Base-by-base conservation (phyloP, 176 grass and related monocot genomes). In the Elaeis guineensis region DNA sequence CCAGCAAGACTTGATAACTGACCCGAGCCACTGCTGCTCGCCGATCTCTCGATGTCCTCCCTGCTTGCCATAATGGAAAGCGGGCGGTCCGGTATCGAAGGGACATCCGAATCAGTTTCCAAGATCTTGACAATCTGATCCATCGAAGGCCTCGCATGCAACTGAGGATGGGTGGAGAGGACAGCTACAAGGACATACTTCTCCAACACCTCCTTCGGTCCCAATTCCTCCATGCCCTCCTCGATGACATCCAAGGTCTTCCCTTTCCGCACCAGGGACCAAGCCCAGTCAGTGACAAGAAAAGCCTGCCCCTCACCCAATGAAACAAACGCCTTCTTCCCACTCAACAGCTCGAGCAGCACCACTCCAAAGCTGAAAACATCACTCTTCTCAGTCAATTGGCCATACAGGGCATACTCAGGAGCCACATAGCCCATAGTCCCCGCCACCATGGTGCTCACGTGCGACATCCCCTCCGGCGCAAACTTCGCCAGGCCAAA, bases 341-440 rank as follows among this genome's bases (percentile, higher is more conserved):
- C 84, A 59, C 93, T 97, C 49, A 97, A 20, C 57, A 97, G 79
- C 78, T 97, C 93, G 49, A 97, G 84, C 64, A 97, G 87, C 48
- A 97, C 84, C 0, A 97, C 81, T 48, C 93, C 87, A 0, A 82
- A 97, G 64, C 93, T 92, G 58, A 75, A 97, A 2, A 97, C 87
- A 72, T 97, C 93, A 3, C 80, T 97, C 76, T 97, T 97, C 52
- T 97, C 93, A 2, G 93, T 91, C 77, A 97, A 78, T 61, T 97
- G 87, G 23, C 93, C 93, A 26, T 92, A 97, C 32, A 97, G 65
- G 0, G 93, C 87, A 49, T 97, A 89, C 63, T 97, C 87, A 0
- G 93, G 93, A 18, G 93, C 81, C 9, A 97, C 93, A 72, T 97
- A 92, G 17, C 93, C 93, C 4, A 97, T 25, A 3, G 93, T 97